Base-by-base conservation (phyloP, 2,329 filamentous ascomycete genomes). In the Phaeoacremonium minimum region DNA sequence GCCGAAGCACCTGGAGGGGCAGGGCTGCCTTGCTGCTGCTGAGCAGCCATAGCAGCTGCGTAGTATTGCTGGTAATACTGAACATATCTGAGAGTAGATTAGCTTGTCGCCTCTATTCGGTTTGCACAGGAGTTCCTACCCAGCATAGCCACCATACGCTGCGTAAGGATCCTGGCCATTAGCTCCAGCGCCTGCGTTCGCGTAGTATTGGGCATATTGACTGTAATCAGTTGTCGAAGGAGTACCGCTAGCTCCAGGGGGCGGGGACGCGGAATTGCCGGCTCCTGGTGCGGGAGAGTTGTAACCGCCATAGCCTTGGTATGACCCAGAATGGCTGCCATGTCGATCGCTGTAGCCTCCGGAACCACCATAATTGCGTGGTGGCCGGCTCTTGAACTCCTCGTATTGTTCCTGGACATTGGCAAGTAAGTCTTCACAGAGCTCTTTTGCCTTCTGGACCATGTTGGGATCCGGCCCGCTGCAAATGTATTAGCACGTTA, bases 351-450 rank as follows among this genome's bases (percentile, higher is more conserved):
- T 54, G 39, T 60, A 58, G 71, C 44, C 67, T 33, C 69, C 66
- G 35, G 68, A 60, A 31, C 63, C 68, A 16, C 78, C 77, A 48
- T 78, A 83, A 31, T 66, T 65, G 33, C 84, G 83, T 43, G 82
- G 85, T 13, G 85, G 85, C 7, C 87, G 81, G 47, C 80, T 80
- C 65, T 96, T 97, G 72, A 91, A 95, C 32, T 83, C 81, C 56
- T 96, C 85, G 57, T 96, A 97, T 57, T 95, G 85, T 44, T 88
- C 77, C 54, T 83, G 85, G 37, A 98, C 93, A 48, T 93, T 94
- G 45, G 71, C 75, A 32, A 98, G 75, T 35, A 98, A 71, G 51
- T 95, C 89, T 49, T 91, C 79, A 58, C 91, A 97, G 31, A 96
- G 80, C 46, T 87, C 81, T 59, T 93, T 95, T 26, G 87, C 93